A percentile compares a stretch with the other conserved stretches of the same genome.
Evolutionary conservation across 163 green algal species (phyloP).

Genomic region (Chlamydomonas reinhardtii): DNA sequence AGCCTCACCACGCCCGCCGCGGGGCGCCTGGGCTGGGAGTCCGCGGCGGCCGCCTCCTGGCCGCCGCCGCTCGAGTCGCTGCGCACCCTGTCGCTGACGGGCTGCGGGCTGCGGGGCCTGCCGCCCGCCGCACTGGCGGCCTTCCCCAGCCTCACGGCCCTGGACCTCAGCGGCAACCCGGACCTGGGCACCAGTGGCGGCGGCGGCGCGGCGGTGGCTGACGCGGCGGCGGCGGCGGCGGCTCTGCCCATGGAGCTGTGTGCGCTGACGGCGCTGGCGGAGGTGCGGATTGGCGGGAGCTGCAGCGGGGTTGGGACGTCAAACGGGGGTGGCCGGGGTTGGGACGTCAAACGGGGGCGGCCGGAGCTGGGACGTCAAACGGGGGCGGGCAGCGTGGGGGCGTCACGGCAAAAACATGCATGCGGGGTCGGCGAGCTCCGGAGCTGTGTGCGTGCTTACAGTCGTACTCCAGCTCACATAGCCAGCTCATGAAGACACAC

Average conservation of each 20-base stretch:
- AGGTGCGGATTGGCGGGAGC: not conserved
- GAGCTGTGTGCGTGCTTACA: no score
- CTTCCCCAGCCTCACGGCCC: not conserved
- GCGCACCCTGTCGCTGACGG: not conserved
- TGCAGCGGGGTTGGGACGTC: no score
- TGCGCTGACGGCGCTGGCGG: not conserved
- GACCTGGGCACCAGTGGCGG: not conserved
- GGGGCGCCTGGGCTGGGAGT: conserved; percentile 8
- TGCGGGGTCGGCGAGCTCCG: no score
- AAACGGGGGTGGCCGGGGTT: no score
- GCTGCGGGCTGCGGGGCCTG: conserved; percentile 15
- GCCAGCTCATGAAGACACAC: no score
- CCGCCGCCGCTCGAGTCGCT: not conserved
- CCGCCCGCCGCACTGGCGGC: not conserved
- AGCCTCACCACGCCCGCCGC: not conserved
- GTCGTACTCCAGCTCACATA: no score
- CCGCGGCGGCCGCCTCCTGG: not conserved
- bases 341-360: no score
- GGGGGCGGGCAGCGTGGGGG: no score
- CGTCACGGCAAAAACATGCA: no score
- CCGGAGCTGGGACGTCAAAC: no score
- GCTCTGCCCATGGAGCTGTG: conserved; percentile 3
- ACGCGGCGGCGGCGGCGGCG: not conserved
- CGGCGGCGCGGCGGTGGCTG: not conserved
- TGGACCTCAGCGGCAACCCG: conserved; percentile 33